phyloP scores from a whole-genome alignment of 1,284 basidiomycete genomes.

The Ceratobasidium sp. region DNA sequence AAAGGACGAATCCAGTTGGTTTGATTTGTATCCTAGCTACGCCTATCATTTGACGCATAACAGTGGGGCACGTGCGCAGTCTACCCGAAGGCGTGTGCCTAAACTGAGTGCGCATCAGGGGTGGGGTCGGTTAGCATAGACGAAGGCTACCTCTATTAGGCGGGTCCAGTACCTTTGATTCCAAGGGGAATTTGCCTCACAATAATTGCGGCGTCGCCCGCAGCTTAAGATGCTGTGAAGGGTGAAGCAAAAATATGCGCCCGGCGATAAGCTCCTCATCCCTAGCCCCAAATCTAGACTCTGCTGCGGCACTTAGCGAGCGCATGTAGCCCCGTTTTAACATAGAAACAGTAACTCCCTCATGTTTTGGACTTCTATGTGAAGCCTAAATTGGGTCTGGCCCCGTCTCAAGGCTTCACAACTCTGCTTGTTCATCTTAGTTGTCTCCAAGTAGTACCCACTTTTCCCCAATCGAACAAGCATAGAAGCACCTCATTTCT shows the following conservation, averaged over 20 bases:
- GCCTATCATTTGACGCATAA: background rate
- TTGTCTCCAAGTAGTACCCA: background rate
- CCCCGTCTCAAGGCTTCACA: background rate
- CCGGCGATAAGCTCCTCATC: background rate
- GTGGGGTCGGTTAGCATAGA: background rate
- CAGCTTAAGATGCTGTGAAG: background rate
- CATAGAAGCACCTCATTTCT: background rate
- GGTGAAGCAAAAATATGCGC: background rate
- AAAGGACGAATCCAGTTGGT: background rate
- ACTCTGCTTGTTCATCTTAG: background rate
- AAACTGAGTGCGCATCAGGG: too few relatives aligned
- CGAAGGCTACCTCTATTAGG: background rate
- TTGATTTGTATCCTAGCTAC: background rate
- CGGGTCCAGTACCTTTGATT: background rate
- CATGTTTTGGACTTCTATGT: too few relatives aligned
- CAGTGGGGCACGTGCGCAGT: background rate
- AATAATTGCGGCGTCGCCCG: background rate
- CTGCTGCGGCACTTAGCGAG: background rate
- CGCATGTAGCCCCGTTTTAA: background rate
- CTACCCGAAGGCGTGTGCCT: background rate
- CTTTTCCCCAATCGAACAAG: background rate
- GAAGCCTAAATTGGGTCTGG: background rate
- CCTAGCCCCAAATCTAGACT: background rate
- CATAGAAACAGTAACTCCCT: background rate
- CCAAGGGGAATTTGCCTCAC: background rate